These are phyloP conservation scores for Ogataea allantospora DNA, from an alignment of 805 yeast genomes.

Conservation along the genomic window DNA sequence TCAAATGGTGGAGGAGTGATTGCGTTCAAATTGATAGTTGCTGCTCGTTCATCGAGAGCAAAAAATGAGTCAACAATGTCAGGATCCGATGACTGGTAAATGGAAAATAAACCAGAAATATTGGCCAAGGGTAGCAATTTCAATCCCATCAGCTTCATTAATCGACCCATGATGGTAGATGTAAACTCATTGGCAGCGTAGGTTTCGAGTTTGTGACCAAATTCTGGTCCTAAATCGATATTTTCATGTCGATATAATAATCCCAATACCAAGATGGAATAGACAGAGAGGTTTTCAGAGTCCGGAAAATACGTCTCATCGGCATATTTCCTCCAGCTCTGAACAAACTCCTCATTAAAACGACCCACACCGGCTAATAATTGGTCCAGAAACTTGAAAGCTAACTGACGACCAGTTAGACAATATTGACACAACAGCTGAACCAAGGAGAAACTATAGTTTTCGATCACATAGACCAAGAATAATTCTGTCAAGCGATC, in stretches of 20 bases:
- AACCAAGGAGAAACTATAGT: conserved; percentile 10
- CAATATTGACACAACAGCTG: conserved; percentile 14
- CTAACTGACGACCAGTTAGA: conserved; percentile 2
- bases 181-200: conserved; percentile 1
- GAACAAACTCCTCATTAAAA: conserved; percentile 10
- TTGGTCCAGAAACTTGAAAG: conserved; percentile 15
- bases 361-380: conserved; percentile 16
- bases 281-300: conserved; percentile 10
- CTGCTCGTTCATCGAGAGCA: conserved; percentile 3
- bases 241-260: conserved; percentile 4
- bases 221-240: conserved; percentile 4
- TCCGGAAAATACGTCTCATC: conserved; percentile 5
- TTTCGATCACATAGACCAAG: conserved; percentile 17
- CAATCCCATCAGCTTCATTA: conserved; percentile 1
- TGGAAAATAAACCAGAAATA: conserved; percentile 1
- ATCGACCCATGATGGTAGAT: background rate
- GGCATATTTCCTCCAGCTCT: conserved; percentile 10
- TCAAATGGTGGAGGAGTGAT: conserved; percentile 16
- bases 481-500: conserved; percentile 12
- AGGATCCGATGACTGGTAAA: background rate
- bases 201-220: conserved; percentile 3
- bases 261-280: conserved; percentile 16
- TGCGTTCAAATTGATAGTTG: conserved; percentile 15
- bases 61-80: conserved; percentile 6
- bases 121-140: background rate